phyloP scores from a whole-genome alignment of 768 basidiomycete species.

The Kondoa malvinella region DNA sequence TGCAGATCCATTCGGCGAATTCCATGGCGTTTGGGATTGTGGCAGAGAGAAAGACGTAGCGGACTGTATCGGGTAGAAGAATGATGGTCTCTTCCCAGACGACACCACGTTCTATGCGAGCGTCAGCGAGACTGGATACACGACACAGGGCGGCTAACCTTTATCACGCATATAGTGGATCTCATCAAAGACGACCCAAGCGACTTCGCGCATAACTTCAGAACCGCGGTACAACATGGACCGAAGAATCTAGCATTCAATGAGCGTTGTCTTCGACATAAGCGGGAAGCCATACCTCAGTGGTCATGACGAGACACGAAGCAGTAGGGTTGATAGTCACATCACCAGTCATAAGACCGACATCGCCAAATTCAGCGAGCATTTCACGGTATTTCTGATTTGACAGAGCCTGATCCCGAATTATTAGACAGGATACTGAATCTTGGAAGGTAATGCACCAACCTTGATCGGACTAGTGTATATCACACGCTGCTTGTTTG shows the following conservation, averaged over 20 bases:
- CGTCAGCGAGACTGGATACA: background rate
- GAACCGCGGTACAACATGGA: slow-evolving; percentile 98
- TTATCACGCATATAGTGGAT: slow-evolving; percentile 99
- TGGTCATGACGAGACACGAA: slow-evolving; percentile 96
- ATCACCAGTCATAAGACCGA: slow-evolving; percentile 98
- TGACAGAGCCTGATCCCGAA: slow-evolving; percentile 58
- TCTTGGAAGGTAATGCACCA: slow-evolving; percentile 29
- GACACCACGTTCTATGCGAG: slow-evolving; percentile 63
- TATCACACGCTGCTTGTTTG: slow-evolving; percentile 85
- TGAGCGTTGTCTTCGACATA: background rate
- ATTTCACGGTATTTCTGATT: slow-evolving; percentile 99
- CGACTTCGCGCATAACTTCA: slow-evolving; percentile 99
- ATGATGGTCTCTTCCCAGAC: slow-evolving; percentile 99
- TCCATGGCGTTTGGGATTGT: slow-evolving; percentile 99
- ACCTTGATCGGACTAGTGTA: slow-evolving; percentile 99
- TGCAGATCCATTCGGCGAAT: slow-evolving; percentile 97
- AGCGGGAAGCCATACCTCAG: slow-evolving; percentile 46
- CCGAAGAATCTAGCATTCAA: slow-evolving; percentile 57
- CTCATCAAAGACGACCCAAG: slow-evolving; percentile 98
- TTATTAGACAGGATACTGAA: too few species aligned
- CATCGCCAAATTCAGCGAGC: slow-evolving; percentile 90
- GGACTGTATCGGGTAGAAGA: slow-evolving; percentile 83
- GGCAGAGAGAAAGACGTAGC: slow-evolving; percentile 95
- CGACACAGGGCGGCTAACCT: slow-evolving; percentile 28
- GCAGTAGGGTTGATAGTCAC: slow-evolving; percentile 96